A percentile compares a stretch with the other conserved stretches of the same genome.
phyloP scores from a whole-genome alignment of 345 rosid species.

The Rhizophora mangle region DNA sequence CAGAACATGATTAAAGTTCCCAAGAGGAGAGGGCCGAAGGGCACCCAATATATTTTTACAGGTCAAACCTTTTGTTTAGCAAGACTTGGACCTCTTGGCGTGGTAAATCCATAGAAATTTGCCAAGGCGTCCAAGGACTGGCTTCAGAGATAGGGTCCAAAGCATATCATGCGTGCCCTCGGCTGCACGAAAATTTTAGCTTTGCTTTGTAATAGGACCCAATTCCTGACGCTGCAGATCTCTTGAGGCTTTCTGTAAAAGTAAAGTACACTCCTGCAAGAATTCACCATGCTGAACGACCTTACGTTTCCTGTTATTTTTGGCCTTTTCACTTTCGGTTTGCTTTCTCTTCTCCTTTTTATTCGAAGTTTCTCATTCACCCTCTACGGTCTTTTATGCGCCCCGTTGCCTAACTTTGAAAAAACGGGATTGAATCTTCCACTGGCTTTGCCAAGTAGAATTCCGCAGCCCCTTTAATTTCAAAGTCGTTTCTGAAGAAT shows the following conservation, averaged over 20 bases:
- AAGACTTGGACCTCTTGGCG: constrained; percentile 11
- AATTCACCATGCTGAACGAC: constrained; percentile 7
- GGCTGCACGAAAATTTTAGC: background rate
- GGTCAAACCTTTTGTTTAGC: constrained; percentile 37
- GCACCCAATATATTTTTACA: constrained; percentile 16
- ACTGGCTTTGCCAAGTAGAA: too few relatives aligned
- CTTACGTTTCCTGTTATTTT: constrained; percentile 16
- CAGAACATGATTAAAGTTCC: too few relatives aligned
- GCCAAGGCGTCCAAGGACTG: background rate
- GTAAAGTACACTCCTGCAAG: background rate
- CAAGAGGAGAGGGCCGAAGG: background rate
- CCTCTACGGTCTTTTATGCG: background rate
- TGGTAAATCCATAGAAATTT: background rate
- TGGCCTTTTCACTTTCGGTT: constrained; percentile 14
- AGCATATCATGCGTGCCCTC: background rate
- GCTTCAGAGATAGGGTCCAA: background rate
- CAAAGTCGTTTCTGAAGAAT: too few relatives aligned
- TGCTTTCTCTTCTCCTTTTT: constrained; percentile 19
- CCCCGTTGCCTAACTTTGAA: too few relatives aligned
- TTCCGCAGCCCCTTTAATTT: too few relatives aligned
- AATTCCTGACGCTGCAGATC: background rate
- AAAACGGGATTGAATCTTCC: too few relatives aligned
- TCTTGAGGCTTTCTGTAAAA: background rate
- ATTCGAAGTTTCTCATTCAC: constrained; percentile 44
- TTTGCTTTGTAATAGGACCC: background rate